Conservation (phyloP, 768 basidiomycete species). For the Boletus insuetus region DNA sequence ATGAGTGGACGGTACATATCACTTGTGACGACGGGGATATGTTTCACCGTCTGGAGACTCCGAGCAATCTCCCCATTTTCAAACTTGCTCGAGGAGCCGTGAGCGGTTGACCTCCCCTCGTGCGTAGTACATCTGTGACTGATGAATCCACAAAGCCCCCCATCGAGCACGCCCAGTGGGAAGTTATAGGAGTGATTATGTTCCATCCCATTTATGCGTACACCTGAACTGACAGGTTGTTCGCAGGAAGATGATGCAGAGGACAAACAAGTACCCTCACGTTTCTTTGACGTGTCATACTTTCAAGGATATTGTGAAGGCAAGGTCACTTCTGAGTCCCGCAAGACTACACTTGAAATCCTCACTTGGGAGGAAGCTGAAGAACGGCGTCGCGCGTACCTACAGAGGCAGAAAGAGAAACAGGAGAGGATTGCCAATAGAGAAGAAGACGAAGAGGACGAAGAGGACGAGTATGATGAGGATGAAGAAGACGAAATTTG, state of each 20-base stretch:
- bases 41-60: constrained; percentile 9
- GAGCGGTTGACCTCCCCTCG: not conserved
- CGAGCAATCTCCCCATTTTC: constrained; percentile 20
- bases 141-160: constrained; percentile 13
- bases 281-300: constrained; percentile 19
- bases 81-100: constrained; percentile 23
- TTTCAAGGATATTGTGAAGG: constrained; percentile 27
- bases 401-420: constrained; percentile 5
- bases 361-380: constrained; percentile 20
- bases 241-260: constrained; percentile 23
- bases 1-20: constrained; percentile 29
- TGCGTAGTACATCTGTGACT: not conserved
- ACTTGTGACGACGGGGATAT: constrained; percentile 16
- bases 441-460: constrained; percentile 4
- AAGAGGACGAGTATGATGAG: not conserved
- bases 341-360: constrained; percentile 22
- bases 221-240: not conserved
- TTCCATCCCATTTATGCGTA: not conserved
- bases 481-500: not conserved
- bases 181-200: constrained; percentile 1
- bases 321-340: constrained; percentile 19
- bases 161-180: constrained; percentile 17
- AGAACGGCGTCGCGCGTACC: constrained; percentile 1
- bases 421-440: constrained; percentile 7
- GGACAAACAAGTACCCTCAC: constrained; percentile 19